Conservation (phyloP, 2,329 filamentous ascomycete species). For the Lasiodiplodia hormozganensis region DNA sequence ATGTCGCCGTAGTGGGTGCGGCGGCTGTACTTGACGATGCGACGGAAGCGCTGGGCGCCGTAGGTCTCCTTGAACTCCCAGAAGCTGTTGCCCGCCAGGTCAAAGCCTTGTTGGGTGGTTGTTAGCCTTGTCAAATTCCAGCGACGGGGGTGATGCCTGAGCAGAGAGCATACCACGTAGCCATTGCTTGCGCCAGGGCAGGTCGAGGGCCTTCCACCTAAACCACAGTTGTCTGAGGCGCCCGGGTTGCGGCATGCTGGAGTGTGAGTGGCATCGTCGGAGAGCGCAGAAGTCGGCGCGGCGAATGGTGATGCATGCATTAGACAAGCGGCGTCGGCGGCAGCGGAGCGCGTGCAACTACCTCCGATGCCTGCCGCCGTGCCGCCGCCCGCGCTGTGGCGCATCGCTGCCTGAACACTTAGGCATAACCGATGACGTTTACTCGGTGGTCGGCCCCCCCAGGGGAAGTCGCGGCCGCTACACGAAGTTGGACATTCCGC, state of each 20-base stretch:
- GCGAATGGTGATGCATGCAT: slow-evolving; percentile 23
- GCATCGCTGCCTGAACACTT: slow-evolving; percentile 5
- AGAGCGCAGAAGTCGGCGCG: not conserved
- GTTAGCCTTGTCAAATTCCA: slow-evolving; percentile 9
- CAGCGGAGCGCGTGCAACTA: slow-evolving; percentile 19
- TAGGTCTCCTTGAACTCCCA: slow-evolving; percentile 70
- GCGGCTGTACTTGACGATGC: slow-evolving; percentile 64
- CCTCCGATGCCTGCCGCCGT: not conserved
- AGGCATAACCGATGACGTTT: slow-evolving; percentile 3
- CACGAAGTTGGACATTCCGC: not conserved
- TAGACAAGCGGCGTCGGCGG: slow-evolving; percentile 20
- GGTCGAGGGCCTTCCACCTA: slow-evolving; percentile 66
- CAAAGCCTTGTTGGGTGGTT: slow-evolving; percentile 58
- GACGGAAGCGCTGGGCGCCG: slow-evolving; percentile 60
- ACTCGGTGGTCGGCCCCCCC: not conserved
- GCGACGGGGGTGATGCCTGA: slow-evolving; percentile 1
- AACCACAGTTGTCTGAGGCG: slow-evolving; percentile 59
- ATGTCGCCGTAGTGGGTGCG: slow-evolving; percentile 65
- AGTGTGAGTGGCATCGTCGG: slow-evolving; percentile 7
- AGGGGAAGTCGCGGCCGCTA: slow-evolving; percentile 4
- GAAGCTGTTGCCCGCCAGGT: slow-evolving; percentile 69
- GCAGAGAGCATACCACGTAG: slow-evolving; percentile 57
- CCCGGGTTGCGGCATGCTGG: slow-evolving; percentile 34
- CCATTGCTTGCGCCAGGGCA: slow-evolving; percentile 68
- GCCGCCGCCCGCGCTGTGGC: not conserved